These are phyloP conservation scores for Albugo candida DNA, from an alignment of 352 stramenopile genomes.

Conservation along the genomic window DNA sequence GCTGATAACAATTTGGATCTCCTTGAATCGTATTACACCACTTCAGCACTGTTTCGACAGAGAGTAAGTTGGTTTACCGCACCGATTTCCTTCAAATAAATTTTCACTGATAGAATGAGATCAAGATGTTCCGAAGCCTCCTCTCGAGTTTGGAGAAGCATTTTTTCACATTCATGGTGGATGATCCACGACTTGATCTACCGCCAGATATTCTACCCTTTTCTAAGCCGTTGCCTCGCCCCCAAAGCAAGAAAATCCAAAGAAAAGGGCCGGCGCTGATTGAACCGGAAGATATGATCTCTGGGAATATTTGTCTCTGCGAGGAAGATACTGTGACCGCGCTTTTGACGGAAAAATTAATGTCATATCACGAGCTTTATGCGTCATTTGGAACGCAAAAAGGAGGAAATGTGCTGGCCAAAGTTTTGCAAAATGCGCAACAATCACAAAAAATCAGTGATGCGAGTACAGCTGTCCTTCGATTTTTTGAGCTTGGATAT, in stretches of 20 bases:
- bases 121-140: slow-evolving; percentile 52
- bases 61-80: slow-evolving; percentile 5
- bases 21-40: slow-evolving; percentile 60
- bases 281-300: slow-evolving; percentile 67
- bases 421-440: slow-evolving; percentile 35
- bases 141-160: slow-evolving; percentile 40
- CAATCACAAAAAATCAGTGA: slow-evolving; percentile 50
- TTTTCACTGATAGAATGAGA: slow-evolving; percentile 18
- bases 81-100: not conserved
- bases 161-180: slow-evolving; percentile 61
- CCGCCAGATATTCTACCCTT: slow-evolving; percentile 54
- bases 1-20: slow-evolving; percentile 57
- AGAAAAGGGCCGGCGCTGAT: slow-evolving; percentile 49
- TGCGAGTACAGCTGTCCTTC: slow-evolving; percentile 41
- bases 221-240: slow-evolving; percentile 30
- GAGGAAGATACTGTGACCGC: slow-evolving; percentile 36
- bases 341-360: slow-evolving; percentile 51
- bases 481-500: slow-evolving; percentile 68
- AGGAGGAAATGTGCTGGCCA: slow-evolving; percentile 53
- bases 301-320: slow-evolving; percentile 45
- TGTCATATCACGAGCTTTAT: slow-evolving; percentile 52
- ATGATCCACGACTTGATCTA: slow-evolving; percentile 45
- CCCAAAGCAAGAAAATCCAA: slow-evolving; percentile 22
- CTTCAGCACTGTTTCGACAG: slow-evolving; percentile 57
- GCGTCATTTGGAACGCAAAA: slow-evolving; percentile 50